A percentile compares a stretch with the other conserved stretches of the same genome.
Evolutionary conservation across 495 filamentous ascomycete genomes (phyloP).

Genomic region (Talaromyces stipitatus): DNA sequence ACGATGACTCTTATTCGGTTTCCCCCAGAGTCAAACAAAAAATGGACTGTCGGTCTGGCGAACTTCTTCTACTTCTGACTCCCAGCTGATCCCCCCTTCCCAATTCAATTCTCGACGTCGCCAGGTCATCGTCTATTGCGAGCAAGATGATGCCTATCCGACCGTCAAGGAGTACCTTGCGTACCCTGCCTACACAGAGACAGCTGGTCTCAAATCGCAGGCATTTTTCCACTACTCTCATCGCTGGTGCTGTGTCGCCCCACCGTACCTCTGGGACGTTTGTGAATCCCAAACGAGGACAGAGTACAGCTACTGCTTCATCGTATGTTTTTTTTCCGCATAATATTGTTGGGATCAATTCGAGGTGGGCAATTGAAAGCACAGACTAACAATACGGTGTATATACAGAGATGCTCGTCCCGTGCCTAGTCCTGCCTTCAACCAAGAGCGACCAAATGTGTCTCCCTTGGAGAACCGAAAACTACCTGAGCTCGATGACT

Average conservation of each 20-base stretch:
- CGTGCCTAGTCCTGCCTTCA: constrained; percentile 65
- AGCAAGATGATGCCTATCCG: constrained; percentile 41
- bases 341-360: neutral
- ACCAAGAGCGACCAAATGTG: constrained; percentile 58
- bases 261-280: constrained; percentile 33
- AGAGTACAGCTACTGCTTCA: constrained; percentile 40
- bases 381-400: neutral
- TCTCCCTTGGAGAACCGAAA: constrained; percentile 59
- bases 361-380: neutral
- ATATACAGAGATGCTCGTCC: constrained; percentile 36
- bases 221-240: constrained; percentile 33
- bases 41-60: constrained; percentile 13
- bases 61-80: constrained; percentile 15
- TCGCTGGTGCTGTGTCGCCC: constrained; percentile 36
- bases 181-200: constrained; percentile 35
- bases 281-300: constrained; percentile 29
- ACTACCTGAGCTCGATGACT: constrained; percentile 65
- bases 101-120: constrained; percentile 11
- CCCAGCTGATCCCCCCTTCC: neutral
- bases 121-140: constrained; percentile 27
- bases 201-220: constrained; percentile 30
- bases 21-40: neutral
- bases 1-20: neutral
- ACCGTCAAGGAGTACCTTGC: constrained; percentile 41
- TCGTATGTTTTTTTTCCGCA: constrained; percentile 27